Percentiles rank a stretch among this genome's conserved stretches.
Conservation (phyloP, 495 filamentous ascomycete genomes). For the Penicillium angulare region DNA sequence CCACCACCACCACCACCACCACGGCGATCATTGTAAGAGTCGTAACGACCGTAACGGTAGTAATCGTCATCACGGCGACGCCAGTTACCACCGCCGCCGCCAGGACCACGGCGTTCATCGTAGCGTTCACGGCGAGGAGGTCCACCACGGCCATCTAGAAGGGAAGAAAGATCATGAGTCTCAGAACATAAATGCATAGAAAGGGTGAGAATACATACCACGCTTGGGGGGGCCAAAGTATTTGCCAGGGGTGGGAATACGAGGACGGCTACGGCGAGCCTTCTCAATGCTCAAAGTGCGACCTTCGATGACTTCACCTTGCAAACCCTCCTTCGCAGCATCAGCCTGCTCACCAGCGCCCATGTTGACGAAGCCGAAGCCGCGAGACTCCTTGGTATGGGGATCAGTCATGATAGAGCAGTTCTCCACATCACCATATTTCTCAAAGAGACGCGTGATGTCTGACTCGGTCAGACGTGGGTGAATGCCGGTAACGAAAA, state of each 20-base stretch:
- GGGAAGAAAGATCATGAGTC: constrained; percentile 14
- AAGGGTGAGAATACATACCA: constrained; percentile 56
- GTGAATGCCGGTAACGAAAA: constrained; percentile 98
- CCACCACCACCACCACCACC: constrained; percentile 45
- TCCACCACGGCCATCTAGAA: constrained; percentile 52
- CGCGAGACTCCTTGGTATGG: constrained; percentile 96
- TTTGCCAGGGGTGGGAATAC: constrained; percentile 96
- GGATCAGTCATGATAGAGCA: constrained; percentile 99
- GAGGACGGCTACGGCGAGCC: constrained; percentile 88
- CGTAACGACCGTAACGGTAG: constrained; percentile 57
- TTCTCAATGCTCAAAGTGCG: constrained; percentile 98
- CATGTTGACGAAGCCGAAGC: constrained; percentile 99
- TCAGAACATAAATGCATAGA: constrained; percentile 8
- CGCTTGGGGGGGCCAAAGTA: constrained; percentile 99
- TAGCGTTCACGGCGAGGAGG: constrained; percentile 39
- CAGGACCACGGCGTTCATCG: constrained; percentile 59
- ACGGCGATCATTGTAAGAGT: constrained; percentile 39
- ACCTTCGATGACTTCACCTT: constrained; percentile 93
- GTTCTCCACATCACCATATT: constrained; percentile 97
- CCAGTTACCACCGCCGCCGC: constrained; percentile 47
- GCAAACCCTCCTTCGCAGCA: constrained; percentile 92
- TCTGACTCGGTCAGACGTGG: constrained; percentile 89
- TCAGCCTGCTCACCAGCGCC: constrained; percentile 88
- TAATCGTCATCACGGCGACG: constrained; percentile 48
- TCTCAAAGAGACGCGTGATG: constrained; percentile 93